Base-by-base conservation (phyloP, 192 early-diverging fungal species). In the Umbelopsis sp. region DNA sequence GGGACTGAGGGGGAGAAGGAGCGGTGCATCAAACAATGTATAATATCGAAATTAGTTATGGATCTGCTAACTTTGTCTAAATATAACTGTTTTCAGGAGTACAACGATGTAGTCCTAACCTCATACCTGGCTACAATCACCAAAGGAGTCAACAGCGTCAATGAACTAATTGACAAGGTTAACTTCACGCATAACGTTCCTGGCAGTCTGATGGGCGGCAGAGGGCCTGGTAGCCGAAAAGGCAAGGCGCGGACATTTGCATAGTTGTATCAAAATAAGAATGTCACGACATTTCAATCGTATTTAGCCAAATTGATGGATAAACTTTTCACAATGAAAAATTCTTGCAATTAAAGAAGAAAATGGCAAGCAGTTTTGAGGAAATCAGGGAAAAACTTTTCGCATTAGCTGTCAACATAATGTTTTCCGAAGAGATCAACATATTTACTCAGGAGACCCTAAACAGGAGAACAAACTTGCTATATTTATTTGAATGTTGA, bases 91-190 rank as follows among this genome's bases (percentile, higher is more conserved):
- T 30, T 70, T 20, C 76, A 94, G 92, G 91, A 94, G 77, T 92
- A 89, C 75, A 93, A 91, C 65, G 94, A 95, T 74, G 89, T 93
- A 27, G 76, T 93, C 4, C 78, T 95, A 35, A 90, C 89, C 35
- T 78, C 88, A 21, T 91, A 93, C 72, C 78, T 95, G 49, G 88
- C 93, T 2, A 80, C 85, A 0, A 84, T 95, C 47, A 94, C 94
- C 12, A 94, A 94, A 75, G 90, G 89, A 15, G 81, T 87, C 1
- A 80, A 88, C 75, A 75, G 69, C 11, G 72, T 93, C 66, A 88
- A 87, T 67, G 89, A 94, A 64, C 84, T 93, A 58, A 69, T 84
- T 18, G 82, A 86, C 48, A 88, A 86, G 58, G 78, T 83, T 48
- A 88, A 88, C 66, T 49, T 86, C n/a, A 72, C 80, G 23, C 67